Base-by-base conservation (phyloP, 2,329 filamentous ascomycete genomes). In the Phaeosphaeriaceae sp. region DNA sequence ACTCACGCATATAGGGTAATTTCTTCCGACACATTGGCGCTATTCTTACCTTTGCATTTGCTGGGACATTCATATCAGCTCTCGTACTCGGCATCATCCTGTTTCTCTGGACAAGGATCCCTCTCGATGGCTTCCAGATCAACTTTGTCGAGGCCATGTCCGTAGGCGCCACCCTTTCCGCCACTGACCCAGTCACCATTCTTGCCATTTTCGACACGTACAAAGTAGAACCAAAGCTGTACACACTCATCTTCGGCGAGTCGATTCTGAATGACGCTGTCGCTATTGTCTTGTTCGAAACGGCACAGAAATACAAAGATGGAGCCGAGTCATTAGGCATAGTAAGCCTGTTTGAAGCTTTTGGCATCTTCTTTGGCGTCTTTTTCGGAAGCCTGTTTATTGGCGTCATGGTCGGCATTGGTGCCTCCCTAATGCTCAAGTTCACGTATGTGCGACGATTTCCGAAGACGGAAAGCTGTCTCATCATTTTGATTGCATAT, bases 171-270 rank as follows among this genome's bases (percentile, higher is more conserved):
- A 99, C 95, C 0, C 86, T 99, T 31, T 98, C 95, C 1, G 95
- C 95, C 58, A 99, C 95, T 1, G 95, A 99, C 74, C 95, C 95
- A 0, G 94, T 99, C 58, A 99, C 95, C 0, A 98, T 99, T 69
- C 84, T 99, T 53, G 95, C 95, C 76, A 99, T 99, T 68, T 99
- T 99, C 86, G 98, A 97, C 78, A 91, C 95, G 1, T 99, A 98
- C 86, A 98, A 98, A 80, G 95, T 99, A 70, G 95, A 99, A 72
- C 95, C 95, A 2, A 98, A 98, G 80, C 86, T 99, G 19, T 99
- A 99, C 81, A 99, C 95, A 27, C 89, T 99, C 76, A 99, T 99
- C 67, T 99, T 99, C 77, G 95, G 95, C 75, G 95, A 99, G 80
- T 96, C 94, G 7, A 98, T 99, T 60, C 83, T 99, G 55, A 99